phyloP scores from a whole-genome alignment of 176 grass and related monocot genomes.

The Avena atlantica region DNA sequence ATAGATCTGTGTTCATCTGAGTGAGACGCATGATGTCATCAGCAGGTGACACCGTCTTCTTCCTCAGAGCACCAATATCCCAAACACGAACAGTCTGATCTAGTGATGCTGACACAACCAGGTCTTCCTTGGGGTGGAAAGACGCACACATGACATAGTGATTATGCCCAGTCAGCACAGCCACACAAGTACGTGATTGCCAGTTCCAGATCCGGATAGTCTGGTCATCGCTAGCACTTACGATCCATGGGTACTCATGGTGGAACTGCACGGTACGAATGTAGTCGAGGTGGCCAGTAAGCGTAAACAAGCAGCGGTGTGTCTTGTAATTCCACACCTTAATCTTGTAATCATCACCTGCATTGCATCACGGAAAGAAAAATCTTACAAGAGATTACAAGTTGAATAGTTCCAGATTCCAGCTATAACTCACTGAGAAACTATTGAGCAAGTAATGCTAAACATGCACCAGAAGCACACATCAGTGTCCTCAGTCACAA shows the following conservation, averaged over 20 bases:
- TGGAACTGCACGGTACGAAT: constrained; percentile 98
- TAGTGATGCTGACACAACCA: constrained; percentile 82
- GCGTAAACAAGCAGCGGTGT: constrained; percentile 97
- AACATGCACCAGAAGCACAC: neutral
- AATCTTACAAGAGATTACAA: too few relatives aligned
- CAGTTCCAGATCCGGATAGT: constrained; percentile 92
- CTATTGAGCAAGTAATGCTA: neutral
- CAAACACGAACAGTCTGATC: constrained; percentile 86
- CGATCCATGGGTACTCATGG: constrained; percentile 81
- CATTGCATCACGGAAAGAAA: constrained; percentile 19
- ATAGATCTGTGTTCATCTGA: constrained; percentile 78
- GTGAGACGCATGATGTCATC: constrained; percentile 62
- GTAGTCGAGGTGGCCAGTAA: constrained; percentile 94
- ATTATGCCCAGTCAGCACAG: constrained; percentile 81
- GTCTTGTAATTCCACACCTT: constrained; percentile 99
- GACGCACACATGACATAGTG: constrained; percentile 91
- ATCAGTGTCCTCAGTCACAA: neutral
- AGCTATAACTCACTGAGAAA: neutral
- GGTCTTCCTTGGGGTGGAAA: constrained; percentile 80
- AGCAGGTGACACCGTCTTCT: constrained; percentile 68
- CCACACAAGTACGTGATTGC: constrained; percentile 77
- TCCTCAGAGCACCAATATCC: constrained; percentile 80
- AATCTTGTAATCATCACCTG: constrained; percentile 99
- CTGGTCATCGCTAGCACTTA: constrained; percentile 83
- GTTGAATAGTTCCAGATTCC: neutral